Conservation (phyloP, 441 rosid genomes). For the Pelargonium cotyledonis region DNA sequence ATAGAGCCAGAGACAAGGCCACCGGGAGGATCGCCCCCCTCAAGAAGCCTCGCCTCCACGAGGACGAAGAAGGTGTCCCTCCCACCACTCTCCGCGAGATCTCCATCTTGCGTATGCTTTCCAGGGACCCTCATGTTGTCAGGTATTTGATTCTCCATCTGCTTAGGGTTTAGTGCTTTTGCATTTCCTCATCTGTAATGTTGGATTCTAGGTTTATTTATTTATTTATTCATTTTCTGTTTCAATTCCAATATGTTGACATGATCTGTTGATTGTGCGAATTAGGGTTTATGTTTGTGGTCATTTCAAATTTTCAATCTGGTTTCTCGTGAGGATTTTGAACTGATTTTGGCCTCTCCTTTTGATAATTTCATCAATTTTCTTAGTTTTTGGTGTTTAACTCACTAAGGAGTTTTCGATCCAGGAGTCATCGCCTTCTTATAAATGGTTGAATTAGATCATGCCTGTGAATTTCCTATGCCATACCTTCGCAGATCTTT, state of each 20-base stretch:
- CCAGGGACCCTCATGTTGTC: slow-evolving; percentile 88
- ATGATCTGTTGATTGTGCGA: background rate
- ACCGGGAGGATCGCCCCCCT: slow-evolving; percentile 85
- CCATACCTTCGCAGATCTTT: background rate
- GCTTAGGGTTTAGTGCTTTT: background rate
- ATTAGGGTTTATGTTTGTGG: background rate
- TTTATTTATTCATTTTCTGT: too few relatives aligned
- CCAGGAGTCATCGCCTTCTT: too few relatives aligned
- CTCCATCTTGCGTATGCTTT: slow-evolving; percentile 97
- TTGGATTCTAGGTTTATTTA: too few relatives aligned
- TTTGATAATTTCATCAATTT: background rate
- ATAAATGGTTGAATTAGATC: too few relatives aligned
- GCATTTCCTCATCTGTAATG: background rate
- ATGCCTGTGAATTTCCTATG: background rate
- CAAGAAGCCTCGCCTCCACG: slow-evolving; percentile 96
- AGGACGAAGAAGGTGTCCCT: slow-evolving; percentile 98
- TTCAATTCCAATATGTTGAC: too few relatives aligned
- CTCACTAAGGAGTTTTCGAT: too few relatives aligned
- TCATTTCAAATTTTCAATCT: background rate
- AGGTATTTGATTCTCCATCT: slow-evolving; percentile 31
- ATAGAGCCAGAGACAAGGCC: slow-evolving; percentile 87
- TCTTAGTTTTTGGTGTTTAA: background rate
- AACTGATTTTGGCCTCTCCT: background rate
- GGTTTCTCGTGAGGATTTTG: background rate
- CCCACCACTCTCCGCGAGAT: slow-evolving; percentile 98